Base-by-base conservation (phyloP, 2,329 filamentous ascomycete species). In the Colletotrichum salicis region DNA sequence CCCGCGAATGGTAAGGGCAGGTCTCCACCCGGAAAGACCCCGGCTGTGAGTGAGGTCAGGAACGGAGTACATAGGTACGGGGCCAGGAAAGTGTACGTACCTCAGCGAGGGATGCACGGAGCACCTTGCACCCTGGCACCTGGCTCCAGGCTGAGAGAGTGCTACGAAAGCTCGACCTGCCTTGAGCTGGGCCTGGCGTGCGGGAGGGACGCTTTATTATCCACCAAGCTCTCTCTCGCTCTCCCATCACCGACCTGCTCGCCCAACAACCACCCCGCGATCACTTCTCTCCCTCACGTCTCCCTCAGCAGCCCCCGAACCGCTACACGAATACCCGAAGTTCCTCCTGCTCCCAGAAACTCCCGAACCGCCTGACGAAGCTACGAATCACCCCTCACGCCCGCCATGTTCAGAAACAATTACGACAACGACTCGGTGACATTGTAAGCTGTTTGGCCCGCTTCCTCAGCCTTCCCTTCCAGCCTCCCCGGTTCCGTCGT, bases 401-500 rank as follows among this genome's bases (percentile, higher is more conserved):
- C 70, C 70, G 70, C 70, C 80, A 98, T 99, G 96, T 99, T 99
- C 87, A 91, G 96, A 86, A 99, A 99, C 89, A 98, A 98, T 86
- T 99, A 99, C 89, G 96, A 99, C 88, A 99, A 99, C 91, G 96
- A 99, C 86, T 97, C 96, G 75, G 95, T 98, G 86, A 99, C 96
- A 86, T 99, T 98, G 95, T 97, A 89, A 86, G 92, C 85, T 80
- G 75, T 64, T 72, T 64, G 60, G 33, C 48, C 69, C 66, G 41
- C 41, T 48, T 48, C 41, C 55, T 52, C 72, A 45, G 58, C 64
- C 63, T 48, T 65, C 58, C 56, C 65, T 65, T 54, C 45, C 61
- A 31, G 13, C 8, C 59, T 70, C 59, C 54, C 64, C 60, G 19
- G 4, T 10, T 22, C 48, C 11, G 52, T 8, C 3, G 8, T 67